phyloP scores from a whole-genome alignment of 208 protist species.

The Leishmania aethiopica region DNA sequence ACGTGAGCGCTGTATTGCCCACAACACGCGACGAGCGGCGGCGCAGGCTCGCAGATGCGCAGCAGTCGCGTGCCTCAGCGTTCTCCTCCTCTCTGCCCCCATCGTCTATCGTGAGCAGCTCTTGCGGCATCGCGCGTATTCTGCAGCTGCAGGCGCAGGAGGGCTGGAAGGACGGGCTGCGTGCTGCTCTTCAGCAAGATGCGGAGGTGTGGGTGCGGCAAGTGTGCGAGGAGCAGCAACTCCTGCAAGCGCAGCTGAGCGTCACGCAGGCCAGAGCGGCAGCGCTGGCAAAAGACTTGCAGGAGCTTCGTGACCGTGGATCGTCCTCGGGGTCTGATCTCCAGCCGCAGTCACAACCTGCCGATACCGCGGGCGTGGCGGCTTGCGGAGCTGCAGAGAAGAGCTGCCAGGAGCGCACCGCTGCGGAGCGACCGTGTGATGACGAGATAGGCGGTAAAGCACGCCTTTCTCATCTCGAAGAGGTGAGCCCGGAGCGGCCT shows the following conservation, averaged over 20 bases:
- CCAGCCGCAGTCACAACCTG: not conserved
- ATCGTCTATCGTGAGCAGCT: not conserved
- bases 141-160: slow-evolving; percentile 20
- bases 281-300: slow-evolving; percentile 12
- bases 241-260: slow-evolving; percentile 19
- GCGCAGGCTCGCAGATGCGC: not conserved
- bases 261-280: slow-evolving; percentile 14
- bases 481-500: not conserved
- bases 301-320: not conserved
- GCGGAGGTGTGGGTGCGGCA: slow-evolving; percentile 27
- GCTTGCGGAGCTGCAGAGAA: not conserved
- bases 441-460: not conserved
- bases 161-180: slow-evolving; percentile 10
- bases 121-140: slow-evolving; percentile 14
- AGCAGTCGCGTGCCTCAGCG: not conserved
- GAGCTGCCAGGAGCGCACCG: not conserved
- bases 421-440: not conserved
- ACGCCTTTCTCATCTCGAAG: not conserved
- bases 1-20: not conserved
- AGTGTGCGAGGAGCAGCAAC: slow-evolving; percentile 22
- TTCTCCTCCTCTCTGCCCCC: not conserved
- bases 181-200: slow-evolving; percentile 17
- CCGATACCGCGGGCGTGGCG: not conserved
- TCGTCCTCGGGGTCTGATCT: not conserved
- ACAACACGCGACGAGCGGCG: not conserved